Conservation (phyloP, 257 asterid genomes). For the Lithospermum erythrorhizon region DNA sequence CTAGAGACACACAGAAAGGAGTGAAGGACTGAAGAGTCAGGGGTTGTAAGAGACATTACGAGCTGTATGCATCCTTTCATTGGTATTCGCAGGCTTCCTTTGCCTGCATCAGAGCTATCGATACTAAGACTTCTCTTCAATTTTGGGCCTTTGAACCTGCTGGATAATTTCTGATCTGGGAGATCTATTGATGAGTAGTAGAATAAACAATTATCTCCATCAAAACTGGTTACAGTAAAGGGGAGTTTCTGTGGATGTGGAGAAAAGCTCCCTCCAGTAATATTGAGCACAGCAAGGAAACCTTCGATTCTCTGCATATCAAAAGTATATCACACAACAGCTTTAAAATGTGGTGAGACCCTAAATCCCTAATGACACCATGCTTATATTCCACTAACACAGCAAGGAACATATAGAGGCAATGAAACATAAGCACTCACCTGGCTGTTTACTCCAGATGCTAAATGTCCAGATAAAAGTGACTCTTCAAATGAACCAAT, state of each 20-base stretch:
- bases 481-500: slow-evolving; percentile 96
- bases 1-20: background rate
- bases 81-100: slow-evolving; percentile 63
- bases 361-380: too few species aligned
- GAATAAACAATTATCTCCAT: slow-evolving; percentile 66
- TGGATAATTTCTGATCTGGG: slow-evolving; percentile 29
- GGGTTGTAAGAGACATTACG: slow-evolving; percentile 34
- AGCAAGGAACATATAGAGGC: background rate
- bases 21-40: background rate
- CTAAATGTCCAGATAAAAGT: slow-evolving; percentile 74
- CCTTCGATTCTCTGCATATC: slow-evolving; percentile 77
- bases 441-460: slow-evolving; percentile 68
- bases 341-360: background rate
- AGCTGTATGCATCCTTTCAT: slow-evolving; percentile 81
- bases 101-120: slow-evolving; percentile 45
- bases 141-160: slow-evolving; percentile 38
- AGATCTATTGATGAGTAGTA: slow-evolving; percentile 81
- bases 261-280: slow-evolving; percentile 77
- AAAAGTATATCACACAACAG: background rate
- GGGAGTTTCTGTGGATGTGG: slow-evolving; percentile 90
- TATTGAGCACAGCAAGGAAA: slow-evolving; percentile 74
- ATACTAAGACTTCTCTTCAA: slow-evolving; percentile 63
- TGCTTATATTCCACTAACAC: background rate
- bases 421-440: slow-evolving; percentile 14
- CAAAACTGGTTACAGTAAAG: slow-evolving; percentile 72